Evolutionary conservation across 192 early-diverging fungal species (phyloP).

Genomic region (Entophlyctis helioformis): DNA sequence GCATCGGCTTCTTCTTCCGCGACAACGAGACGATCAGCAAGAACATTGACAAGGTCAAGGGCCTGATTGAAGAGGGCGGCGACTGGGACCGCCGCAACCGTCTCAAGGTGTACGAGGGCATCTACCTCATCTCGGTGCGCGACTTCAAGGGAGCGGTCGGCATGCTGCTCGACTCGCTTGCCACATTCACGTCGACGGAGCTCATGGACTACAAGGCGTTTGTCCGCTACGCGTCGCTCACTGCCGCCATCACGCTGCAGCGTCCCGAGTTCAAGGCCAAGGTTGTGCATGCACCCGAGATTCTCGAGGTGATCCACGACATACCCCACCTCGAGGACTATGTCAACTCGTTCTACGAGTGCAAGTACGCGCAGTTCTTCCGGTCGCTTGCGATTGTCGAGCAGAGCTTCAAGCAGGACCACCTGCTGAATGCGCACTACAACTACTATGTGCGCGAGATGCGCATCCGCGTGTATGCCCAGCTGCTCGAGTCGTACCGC

Average conservation of each 20-base stretch:
- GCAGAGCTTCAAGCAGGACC: conserved; percentile 54
- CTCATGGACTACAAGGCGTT: conserved; percentile 97
- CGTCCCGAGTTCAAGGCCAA: conserved; percentile 92
- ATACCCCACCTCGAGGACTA: conserved; percentile 77
- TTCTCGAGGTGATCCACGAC: conserved; percentile 86
- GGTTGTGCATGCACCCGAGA: conserved; percentile 92
- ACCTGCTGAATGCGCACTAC: conserved; percentile 77
- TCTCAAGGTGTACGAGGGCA: conserved; percentile 90
- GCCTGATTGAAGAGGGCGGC: conserved; percentile 91
- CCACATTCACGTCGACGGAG: conserved; percentile 92
- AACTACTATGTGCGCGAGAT: conserved; percentile 95
- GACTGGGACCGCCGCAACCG: conserved; percentile 99
- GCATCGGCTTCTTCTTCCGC: conserved; percentile 88
- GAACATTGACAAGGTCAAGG: conserved; percentile 72
- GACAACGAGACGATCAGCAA: conserved; percentile 65
- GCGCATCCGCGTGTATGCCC: conserved; percentile 93
- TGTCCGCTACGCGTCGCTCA: conserved; percentile 85
- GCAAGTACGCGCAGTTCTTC: conserved; percentile 92
- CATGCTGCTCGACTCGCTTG: conserved; percentile 87
- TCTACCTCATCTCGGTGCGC: conserved; percentile 84
- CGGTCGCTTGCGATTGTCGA: conserved; percentile 75
- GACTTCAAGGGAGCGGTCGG: conserved; percentile 89
- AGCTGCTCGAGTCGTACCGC: conserved; percentile 89
- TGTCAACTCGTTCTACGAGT: conserved; percentile 78
- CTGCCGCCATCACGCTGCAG: conserved; percentile 75